Evolutionary conservation across 208 protist species (phyloP).

Genomic region (Wallacemonas sp.): DNA sequence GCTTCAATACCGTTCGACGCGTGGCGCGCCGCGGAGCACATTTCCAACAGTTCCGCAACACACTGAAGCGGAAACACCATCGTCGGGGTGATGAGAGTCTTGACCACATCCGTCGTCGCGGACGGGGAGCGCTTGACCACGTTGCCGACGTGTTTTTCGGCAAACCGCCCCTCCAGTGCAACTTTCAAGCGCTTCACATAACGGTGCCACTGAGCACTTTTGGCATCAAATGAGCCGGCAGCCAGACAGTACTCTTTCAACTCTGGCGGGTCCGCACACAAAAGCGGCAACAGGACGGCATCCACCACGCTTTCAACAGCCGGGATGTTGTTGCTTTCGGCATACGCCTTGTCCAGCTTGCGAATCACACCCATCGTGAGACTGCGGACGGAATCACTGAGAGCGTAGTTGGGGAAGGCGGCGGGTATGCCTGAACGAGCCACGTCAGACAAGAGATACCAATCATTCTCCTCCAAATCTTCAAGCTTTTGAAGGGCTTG

Average conservation of each 20-base stretch:
- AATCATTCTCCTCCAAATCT: slow-evolving; percentile 65
- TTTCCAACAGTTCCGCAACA: slow-evolving; percentile 62
- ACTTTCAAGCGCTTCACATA: slow-evolving; percentile 11
- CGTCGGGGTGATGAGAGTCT: slow-evolving; percentile 33
- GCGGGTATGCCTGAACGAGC: slow-evolving; percentile 27
- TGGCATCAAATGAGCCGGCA: slow-evolving; percentile 11
- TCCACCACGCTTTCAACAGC: slow-evolving; percentile 33
- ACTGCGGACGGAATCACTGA: slow-evolving; percentile 23
- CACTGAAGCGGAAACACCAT: slow-evolving; percentile 85
- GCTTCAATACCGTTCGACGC: slow-evolving; percentile 47
- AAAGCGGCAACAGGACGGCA: slow-evolving; percentile 35
- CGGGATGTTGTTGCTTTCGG: slow-evolving; percentile 26
- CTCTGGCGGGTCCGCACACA: slow-evolving; percentile 27
- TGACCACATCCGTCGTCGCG: neutral
- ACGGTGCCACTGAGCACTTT: slow-evolving; percentile 27
- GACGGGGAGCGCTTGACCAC: neutral
- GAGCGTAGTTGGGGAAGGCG: slow-evolving; percentile 78
- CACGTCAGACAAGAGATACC: slow-evolving; percentile 66
- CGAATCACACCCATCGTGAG: slow-evolving; percentile 48
- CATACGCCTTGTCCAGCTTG: slow-evolving; percentile 48
- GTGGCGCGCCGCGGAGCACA: slow-evolving; percentile 55
- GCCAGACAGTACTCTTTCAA: slow-evolving; percentile 16
- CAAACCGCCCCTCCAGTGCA: slow-evolving; percentile 10
- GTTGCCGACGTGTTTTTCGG: neutral
- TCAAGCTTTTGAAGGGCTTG: slow-evolving; percentile 62